phyloP scores from a whole-genome alignment of 805 yeast species.

The Cyberlindnera americana region DNA sequence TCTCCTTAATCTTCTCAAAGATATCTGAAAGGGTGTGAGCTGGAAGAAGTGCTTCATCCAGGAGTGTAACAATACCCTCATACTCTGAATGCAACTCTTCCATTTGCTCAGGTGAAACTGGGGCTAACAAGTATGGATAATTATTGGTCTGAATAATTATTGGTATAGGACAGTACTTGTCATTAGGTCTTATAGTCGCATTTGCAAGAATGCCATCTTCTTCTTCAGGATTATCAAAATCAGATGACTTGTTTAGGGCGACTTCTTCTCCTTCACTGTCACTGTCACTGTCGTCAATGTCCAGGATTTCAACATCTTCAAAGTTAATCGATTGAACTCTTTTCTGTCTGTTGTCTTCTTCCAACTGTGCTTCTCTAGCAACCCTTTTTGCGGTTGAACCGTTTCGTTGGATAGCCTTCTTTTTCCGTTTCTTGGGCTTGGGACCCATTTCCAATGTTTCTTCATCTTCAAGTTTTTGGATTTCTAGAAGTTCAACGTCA shows the following conservation, averaged over 20 bases:
- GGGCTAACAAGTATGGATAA: slow-evolving; percentile 22
- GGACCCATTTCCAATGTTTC: not conserved
- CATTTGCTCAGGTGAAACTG: slow-evolving; percentile 9
- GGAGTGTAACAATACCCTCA: slow-evolving; percentile 16
- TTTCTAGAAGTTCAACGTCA: slow-evolving; percentile 5
- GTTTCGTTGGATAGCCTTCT: no score
- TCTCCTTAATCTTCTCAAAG: slow-evolving; percentile 17
- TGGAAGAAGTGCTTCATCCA: slow-evolving; percentile 20
- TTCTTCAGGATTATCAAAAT: not conserved
- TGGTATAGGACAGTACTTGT: slow-evolving; percentile 15
- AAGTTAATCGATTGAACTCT: slow-evolving; percentile 2
- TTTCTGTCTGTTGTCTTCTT: not conserved
- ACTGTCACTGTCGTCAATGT: slow-evolving; percentile 13
- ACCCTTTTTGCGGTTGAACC: not conserved
- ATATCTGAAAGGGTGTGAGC: slow-evolving; percentile 16
- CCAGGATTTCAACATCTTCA: slow-evolving; percentile 11
- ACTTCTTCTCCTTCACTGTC: slow-evolving; percentile 14
- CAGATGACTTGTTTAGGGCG: no score
- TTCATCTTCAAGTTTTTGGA: slow-evolving; percentile 1
- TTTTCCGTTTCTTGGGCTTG: not conserved
- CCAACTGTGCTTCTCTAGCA: not conserved
- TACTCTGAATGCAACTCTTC: slow-evolving; percentile 9
- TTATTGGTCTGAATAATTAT: slow-evolving; percentile 19
- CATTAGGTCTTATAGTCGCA: not conserved
- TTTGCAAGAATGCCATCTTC: not conserved